Conservation (phyloP, 768 basidiomycete genomes). For the Naganishia randhawae region DNA sequence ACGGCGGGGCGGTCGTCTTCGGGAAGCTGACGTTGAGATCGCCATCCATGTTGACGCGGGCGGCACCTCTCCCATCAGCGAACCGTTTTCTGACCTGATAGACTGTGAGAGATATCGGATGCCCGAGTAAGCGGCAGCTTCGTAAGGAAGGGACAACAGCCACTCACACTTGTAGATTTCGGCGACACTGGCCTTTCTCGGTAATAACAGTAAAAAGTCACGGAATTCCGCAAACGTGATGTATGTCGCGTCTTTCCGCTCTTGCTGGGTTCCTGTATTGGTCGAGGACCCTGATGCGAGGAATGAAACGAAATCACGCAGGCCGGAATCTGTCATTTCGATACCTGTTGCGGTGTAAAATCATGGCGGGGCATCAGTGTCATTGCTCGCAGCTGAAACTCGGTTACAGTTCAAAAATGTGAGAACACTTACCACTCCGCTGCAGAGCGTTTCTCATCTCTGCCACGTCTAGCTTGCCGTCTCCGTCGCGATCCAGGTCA, state of each 20-base stretch:
- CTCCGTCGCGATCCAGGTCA: constrained; percentile 82
- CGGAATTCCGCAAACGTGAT: constrained; percentile 82
- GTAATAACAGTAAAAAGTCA: constrained; percentile 81
- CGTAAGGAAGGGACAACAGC: background rate
- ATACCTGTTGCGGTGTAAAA: constrained; percentile 59
- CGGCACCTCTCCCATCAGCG: constrained; percentile 67
- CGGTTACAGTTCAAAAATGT: background rate
- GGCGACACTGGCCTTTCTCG: constrained; percentile 69
- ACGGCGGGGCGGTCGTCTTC: constrained; percentile 23
- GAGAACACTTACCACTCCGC: constrained; percentile 62
- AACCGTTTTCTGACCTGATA: constrained; percentile 51
- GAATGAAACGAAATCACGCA: constrained; percentile 74
- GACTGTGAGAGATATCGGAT: constrained; percentile 31
- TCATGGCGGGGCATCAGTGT: background rate
- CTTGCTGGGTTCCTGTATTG: constrained; percentile 19
- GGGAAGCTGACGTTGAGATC: constrained; percentile 50
- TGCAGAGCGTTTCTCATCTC: constrained; percentile 64
- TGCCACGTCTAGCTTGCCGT: constrained; percentile 70
- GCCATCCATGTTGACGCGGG: constrained; percentile 88
- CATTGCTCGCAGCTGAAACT: no score
- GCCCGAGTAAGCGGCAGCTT: background rate
- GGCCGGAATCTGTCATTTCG: constrained; percentile 62
- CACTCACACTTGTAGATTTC: constrained; percentile 66
- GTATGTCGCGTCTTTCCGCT: constrained; percentile 55
- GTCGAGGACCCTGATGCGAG: constrained; percentile 57